A percentile compares a stretch with the other conserved stretches of the same genome.
Evolutionary conservation across 2,329 filamentous ascomycete genomes (phyloP).

Genomic region (Orbilia brochopaga): DNA sequence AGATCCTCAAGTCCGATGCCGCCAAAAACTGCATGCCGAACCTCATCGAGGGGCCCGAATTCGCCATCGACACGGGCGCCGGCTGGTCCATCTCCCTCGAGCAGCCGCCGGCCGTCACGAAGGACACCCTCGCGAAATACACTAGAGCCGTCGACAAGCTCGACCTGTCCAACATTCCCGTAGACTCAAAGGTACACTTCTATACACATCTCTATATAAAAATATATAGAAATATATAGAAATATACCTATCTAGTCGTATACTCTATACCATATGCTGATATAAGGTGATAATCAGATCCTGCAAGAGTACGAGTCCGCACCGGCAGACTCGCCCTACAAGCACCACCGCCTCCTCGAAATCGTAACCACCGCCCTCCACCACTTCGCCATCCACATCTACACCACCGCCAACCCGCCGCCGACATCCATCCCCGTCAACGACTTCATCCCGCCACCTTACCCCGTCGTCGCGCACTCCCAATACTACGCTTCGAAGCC

Average conservation of each 20-base stretch:
- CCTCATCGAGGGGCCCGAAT: slow-evolving; percentile 29
- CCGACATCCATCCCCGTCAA: slow-evolving; percentile 8
- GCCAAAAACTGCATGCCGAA: slow-evolving; percentile 35
- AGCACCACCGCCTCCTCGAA: slow-evolving; percentile 42
- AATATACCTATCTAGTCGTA: too few relatives aligned
- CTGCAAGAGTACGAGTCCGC: slow-evolving; percentile 41
- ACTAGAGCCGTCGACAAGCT: slow-evolving; percentile 29
- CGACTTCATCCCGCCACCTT: slow-evolving; percentile 27
- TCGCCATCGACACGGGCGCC: slow-evolving; percentile 1
- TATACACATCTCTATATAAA: too few relatives aligned
- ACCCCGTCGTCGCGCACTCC: slow-evolving; percentile 38
- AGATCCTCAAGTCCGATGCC: slow-evolving; percentile 31
- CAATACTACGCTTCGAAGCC: slow-evolving; percentile 49
- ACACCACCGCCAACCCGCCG: slow-evolving; percentile 15
- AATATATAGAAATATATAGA: too few relatives aligned
- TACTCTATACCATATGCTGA: too few relatives aligned
- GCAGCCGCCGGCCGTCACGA: slow-evolving; percentile 22
- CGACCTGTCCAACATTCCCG: slow-evolving; percentile 13
- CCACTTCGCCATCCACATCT: slow-evolving; percentile 33
- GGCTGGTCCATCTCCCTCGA: slow-evolving; percentile 32
- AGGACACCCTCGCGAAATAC: slow-evolving; percentile 18
- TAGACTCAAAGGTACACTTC: slow-evolving; percentile 28
- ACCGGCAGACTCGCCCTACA: slow-evolving; percentile 17
- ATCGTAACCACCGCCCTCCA: slow-evolving; percentile 33
- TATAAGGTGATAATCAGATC: slow-evolving; percentile 14